Evolutionary conservation across 2,329 filamentous ascomycete genomes (phyloP), one percentile per base, ranked within the genome.

Genomic region (Fusarium sp.): DNA sequence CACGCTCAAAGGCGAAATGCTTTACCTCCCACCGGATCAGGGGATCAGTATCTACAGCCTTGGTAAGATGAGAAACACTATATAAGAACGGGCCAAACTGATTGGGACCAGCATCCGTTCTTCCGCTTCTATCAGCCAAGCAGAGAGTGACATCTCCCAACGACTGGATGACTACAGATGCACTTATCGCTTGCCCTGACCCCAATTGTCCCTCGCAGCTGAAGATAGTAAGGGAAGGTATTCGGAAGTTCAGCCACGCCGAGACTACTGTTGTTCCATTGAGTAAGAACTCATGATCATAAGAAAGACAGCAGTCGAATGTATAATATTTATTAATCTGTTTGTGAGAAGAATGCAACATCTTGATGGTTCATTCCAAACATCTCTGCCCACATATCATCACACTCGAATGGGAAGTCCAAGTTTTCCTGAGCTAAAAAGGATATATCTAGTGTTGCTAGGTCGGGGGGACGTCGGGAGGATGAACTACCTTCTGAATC

Each of bases 251-350:
- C 6, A 60, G 45, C 1, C 57, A 60, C 7, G 35, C 45, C 1
- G 45, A 60, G 26, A 60, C 57, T 3, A 60, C 57, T 26, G 28
- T 53, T 20, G 57, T 60, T 28, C 57, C 45, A 2, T 38, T 60
- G 6, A n/a, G 4, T 12, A 26, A 38, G 2, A 42, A 44, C 1
- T 42, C 11, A 4, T 8, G 8, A 8, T 1, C 11, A 11, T n/a
- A 17, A 41, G 0, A 14, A 4, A 6, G 6, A 15, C 17, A 3
- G 11, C 14, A 2, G 1, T 41, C 5, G 2, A 0, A 4, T 38
- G 11, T 18, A 55, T 22, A 17, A 14, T 13, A 28, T 30, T 36
- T 9, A 18, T 12, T 7, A 38, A 14, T 50, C 30, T 17, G 42
- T n/a, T 20, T 28, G 32, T 5, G 42, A 8, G 11, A 58, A 28